Conservation (phyloP, 306 rosid genomes). For the Pterocarpus santalinus region DNA sequence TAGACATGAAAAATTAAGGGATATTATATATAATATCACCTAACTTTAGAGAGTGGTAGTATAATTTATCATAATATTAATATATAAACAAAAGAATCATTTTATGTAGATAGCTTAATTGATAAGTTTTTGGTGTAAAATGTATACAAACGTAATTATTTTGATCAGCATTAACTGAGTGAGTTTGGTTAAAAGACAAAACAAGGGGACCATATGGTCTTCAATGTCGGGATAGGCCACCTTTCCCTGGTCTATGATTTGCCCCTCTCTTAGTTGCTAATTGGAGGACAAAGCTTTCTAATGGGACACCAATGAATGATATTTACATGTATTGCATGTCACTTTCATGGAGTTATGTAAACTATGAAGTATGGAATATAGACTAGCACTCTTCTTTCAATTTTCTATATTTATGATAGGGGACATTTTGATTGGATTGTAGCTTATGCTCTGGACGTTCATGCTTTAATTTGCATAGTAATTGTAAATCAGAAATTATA, state of each 20-base stretch:
- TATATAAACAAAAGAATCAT: not conserved
- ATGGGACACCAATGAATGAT: constrained; percentile 18
- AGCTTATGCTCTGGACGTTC: not conserved
- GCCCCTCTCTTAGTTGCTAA: constrained; percentile 23
- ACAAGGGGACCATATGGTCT: not conserved
- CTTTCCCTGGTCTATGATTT: constrained; percentile 29
- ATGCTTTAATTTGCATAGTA: not conserved
- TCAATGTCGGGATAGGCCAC: constrained; percentile 28
- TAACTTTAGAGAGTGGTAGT: no score
- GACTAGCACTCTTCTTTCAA: constrained; percentile 11
- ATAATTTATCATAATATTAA: not conserved
- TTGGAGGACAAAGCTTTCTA: constrained; percentile 13
- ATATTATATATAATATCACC: no score
- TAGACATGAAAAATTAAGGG: no score
- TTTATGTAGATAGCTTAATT: constrained; percentile 36
- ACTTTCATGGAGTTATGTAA: constrained; percentile 33
- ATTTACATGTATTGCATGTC: constrained; percentile 21
- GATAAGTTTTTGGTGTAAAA: constrained; percentile 32
- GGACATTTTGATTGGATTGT: constrained; percentile 2
- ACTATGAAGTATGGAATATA: not conserved
- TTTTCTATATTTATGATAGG: not conserved
- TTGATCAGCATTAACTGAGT: not conserved
- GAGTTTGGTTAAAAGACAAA: constrained; percentile 43
- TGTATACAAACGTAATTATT: not conserved
- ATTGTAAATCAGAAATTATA: not conserved